Evolutionary conservation across 2,329 filamentous ascomycete genomes (phyloP), one percentile per base, ranked within the genome.

Genomic region (Penicillium thymicola): DNA sequence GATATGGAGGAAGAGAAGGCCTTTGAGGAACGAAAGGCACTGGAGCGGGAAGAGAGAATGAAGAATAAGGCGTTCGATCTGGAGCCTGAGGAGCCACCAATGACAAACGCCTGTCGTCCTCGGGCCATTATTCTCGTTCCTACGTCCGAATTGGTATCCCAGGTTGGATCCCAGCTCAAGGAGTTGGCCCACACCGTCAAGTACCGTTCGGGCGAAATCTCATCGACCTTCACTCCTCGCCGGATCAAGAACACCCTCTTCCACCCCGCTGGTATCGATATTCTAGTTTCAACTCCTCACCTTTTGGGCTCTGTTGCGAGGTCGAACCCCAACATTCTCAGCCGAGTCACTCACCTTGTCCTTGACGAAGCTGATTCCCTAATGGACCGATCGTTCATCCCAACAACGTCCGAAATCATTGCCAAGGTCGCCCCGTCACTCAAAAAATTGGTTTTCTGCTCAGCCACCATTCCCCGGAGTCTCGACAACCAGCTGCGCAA

Each of bases 361-460:
- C 82, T 96, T 47, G 95, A 99, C 71, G 95, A 99, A 78, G 95
- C 95, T 1, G 94, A 99, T 75, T 97, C 92, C 4, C 85, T 99
- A 10, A 85, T 99, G 64, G 95, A 99, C 76, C 89, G 92, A 56
- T 95, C 91, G 57, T 99, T 99, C 78, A 84, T 89, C 4, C 87
- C 90, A 1, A 86, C 88, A 25, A 97, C 94, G 0, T 89, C 85
- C 11, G 83, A 85, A 54, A 90, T 99, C 63, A 83, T 99, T 61
- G 90, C 96, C 68, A 88, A 89, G 57, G 85, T 88, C 1, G 82
- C 86, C 7, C 91, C 93, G 0, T 94, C 91, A 0, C 77, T 97
- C 45, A 85, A 90, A 69, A 90, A 96, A 71, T 81, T 99, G 25
- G 82, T 99, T 45, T 85, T 97, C 62, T 99, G 94, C 79, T 97